Evolutionary conservation across 2,329 filamentous ascomycete species (phyloP), one percentile per base, ranked within the genome.

Genomic region (Talaromyces sp.): DNA sequence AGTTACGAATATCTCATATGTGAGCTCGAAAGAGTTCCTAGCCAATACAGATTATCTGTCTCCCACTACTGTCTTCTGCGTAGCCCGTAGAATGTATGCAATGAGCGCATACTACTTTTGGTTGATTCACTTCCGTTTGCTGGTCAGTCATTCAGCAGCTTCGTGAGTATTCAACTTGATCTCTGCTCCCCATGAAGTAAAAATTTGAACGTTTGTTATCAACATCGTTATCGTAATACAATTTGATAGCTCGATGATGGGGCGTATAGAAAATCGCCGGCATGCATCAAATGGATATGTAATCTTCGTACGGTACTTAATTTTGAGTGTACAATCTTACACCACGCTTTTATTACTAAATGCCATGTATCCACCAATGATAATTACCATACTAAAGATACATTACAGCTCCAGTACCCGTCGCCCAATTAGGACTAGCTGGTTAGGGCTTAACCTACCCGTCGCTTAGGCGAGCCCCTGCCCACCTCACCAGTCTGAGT

Each of bases 391-490:
- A 43, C 36, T 29, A 35, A 47, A 17, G 14, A 8, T 33, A 52
- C 32, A 50, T 52, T 54, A 63, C 58, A 1, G 30, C 3, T 14
- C 4, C 19, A 24, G 22, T 36, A 32, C 17, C 19, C 0, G 3
- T 37, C 16, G 14, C 66, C 65, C 22, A 58, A 68, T 61, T 2
- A 0, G 58, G 66, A 45, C 47, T 71, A 71, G 67, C 49, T 58
- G 32, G 10, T 62, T 75, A 75, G 73, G 73, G 72, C 60, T 72
- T 64, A 61, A 69, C 70, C 71, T 73, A 69, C 63, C 56, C 62
- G 65, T 75, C 73, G 71, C 72, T 75, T 75, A 75, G 70, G 65
- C 71, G 72, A 75, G 69, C 14, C 62, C 64, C 65, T 61, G 55
- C 67, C 71, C 70, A 72, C 70, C 66, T 66, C 60, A 54, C 64